phyloP scores from a whole-genome alignment of 192 early-diverging fungal species.

The Globomyces pollinis-pini region DNA sequence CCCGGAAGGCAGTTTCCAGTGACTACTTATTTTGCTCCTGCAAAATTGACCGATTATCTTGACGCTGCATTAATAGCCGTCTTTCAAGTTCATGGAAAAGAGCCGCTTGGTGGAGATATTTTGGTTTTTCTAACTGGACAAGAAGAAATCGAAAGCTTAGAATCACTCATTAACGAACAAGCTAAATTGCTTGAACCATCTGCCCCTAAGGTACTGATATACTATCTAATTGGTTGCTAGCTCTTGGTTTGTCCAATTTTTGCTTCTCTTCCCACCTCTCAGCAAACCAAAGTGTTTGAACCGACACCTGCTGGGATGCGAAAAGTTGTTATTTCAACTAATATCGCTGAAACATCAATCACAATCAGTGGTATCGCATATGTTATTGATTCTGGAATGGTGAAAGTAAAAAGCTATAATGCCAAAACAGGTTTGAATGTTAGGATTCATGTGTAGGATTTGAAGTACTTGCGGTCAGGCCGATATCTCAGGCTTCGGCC shows the following conservation, averaged over 20 bases:
- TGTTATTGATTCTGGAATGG: conserved; percentile 90
- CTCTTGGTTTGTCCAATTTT: conserved; percentile 84
- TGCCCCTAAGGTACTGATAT: conserved; percentile 36
- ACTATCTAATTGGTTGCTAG: too few species aligned
- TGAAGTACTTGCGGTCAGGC: conserved; percentile 77
- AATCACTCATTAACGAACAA: conserved; percentile 72
- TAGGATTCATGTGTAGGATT: too few species aligned
- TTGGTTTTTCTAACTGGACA: conserved; percentile 89
- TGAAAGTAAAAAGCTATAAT: conserved; percentile 85
- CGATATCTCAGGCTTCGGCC: conserved; percentile 86
- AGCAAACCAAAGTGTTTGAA: conserved; percentile 86
- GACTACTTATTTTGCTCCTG: conserved; percentile 63
- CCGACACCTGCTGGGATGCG: conserved; percentile 74
- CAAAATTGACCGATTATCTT: conserved; percentile 85
- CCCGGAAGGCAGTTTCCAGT: conserved; percentile 90
- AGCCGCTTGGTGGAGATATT: conserved; percentile 81
- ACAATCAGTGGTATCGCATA: conserved; percentile 92
- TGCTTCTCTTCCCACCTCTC: conserved; percentile 80
- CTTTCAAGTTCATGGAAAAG: conserved; percentile 77
- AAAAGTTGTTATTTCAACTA: conserved; percentile 92
- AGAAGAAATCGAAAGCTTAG: conserved; percentile 90
- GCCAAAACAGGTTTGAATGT: conserved; percentile 62
- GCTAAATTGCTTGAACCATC: conserved; percentile 55
- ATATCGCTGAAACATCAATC: conserved; percentile 97
- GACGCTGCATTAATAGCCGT: conserved; percentile 79